These are phyloP conservation scores for Fomitiporia mediterranea DNA, from an alignment of 1,284 basidiomycete genomes.

Conservation along the genomic window DNA sequence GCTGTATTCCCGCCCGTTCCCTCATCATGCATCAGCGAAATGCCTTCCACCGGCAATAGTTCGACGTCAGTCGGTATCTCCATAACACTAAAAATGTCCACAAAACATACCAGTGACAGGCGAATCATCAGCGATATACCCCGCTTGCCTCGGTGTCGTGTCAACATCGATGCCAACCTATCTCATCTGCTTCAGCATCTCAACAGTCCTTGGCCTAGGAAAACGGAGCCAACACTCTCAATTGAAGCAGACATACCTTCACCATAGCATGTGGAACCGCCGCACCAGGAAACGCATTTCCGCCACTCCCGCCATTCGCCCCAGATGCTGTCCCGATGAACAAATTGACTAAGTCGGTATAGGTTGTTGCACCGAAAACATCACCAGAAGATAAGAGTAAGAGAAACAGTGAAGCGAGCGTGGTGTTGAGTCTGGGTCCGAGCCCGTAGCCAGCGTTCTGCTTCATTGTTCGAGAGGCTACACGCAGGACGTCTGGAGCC, in stretches of 20 bases:
- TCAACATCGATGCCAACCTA: conserved; percentile 48
- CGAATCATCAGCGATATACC: conserved; percentile 40
- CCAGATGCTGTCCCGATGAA: conserved; percentile 47
- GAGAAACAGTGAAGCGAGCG: not conserved
- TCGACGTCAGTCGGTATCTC: not conserved
- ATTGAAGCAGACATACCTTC: conserved; percentile 31
- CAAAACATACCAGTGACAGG: conserved; percentile 34
- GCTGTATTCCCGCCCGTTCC: conserved; percentile 47
- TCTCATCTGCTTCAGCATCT: not conserved
- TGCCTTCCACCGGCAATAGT: conserved; percentile 26
- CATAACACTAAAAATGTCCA: not conserved
- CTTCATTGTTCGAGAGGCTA: too few relatives aligned
- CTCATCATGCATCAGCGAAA: conserved; percentile 50
- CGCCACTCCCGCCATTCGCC: conserved; percentile 42
- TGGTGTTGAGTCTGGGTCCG: not conserved
- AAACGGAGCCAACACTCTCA: too few relatives aligned
- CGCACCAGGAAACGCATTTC: conserved; percentile 47
- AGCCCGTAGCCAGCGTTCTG: too few relatives aligned
- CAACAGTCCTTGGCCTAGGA: not conserved
- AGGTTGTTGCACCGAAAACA: conserved; percentile 14
- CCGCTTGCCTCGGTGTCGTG: conserved; percentile 42
- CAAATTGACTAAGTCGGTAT: conserved; percentile 42
- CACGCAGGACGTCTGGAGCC: too few relatives aligned
- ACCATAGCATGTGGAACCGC: conserved; percentile 50
- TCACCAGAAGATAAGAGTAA: not conserved